These are phyloP conservation scores for Phytopythium aichiense DNA, from an alignment of 352 stramenopile genomes.

Conservation along the genomic window DNA sequence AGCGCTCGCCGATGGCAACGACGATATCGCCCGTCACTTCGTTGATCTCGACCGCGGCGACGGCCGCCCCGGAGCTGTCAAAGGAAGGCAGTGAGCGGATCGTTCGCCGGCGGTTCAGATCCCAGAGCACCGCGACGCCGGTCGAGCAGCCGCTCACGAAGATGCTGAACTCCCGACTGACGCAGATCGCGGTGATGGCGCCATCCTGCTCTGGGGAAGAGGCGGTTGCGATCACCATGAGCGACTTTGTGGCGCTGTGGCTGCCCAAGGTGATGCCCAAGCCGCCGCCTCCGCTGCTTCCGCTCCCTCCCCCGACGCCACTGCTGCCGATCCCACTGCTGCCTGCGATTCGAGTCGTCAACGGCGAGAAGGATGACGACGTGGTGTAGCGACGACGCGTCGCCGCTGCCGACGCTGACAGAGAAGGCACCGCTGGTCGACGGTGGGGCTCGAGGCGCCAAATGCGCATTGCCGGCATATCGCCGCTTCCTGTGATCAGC, in stretches of 20 bases:
- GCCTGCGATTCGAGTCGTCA: neutral
- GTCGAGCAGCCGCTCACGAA: conserved; percentile 56
- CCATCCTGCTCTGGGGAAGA: conserved; percentile 31
- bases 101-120: conserved; percentile 60
- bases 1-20: conserved; percentile 37
- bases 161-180: conserved; percentile 58
- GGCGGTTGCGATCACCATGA: conserved; percentile 41
- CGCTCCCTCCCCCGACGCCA: neutral
- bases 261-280: neutral
- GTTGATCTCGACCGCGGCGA: conserved; percentile 58
- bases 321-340: neutral
- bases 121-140: conserved; percentile 60
- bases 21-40: conserved; percentile 61
- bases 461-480: conserved; percentile 44
- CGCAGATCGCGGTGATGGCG: conserved; percentile 45
- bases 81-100: conserved; percentile 41
- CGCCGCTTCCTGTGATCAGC: conserved; percentile 41
- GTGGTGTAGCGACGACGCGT: conserved; percentile 23
- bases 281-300: neutral
- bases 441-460: conserved; percentile 38
- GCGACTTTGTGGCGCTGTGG: conserved; percentile 20
- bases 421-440: conserved; percentile 8
- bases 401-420: conserved; percentile 4
- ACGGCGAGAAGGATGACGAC: conserved; percentile 13
- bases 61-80: conserved; percentile 3